Base-by-base conservation (phyloP, 768 basidiomycete genomes). In the Naganishia onofrii region DNA sequence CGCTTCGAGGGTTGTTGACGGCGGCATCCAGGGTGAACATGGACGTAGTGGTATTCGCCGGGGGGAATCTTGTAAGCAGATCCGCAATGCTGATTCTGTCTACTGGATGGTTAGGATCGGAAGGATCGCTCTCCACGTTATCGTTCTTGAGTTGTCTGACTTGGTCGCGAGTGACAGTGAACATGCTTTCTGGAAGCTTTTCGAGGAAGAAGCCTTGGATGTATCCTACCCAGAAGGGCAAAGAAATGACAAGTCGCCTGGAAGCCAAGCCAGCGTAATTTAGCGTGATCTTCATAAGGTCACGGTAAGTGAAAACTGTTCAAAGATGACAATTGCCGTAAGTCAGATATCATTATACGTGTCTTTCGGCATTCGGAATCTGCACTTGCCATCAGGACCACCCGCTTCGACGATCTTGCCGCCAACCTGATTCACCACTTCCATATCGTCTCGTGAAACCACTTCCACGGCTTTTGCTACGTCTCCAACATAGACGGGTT, bases 401-500 rank as follows among this genome's bases (percentile, higher is more conserved):
- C 85, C 81, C 53, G 82, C 80, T 79, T 85, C 84, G 52, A 86
- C 79, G n/a, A 84, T 80, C 74, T 83, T 84, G 23, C 85, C 84
- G 31, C 80, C 76, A 5, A 83, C 81, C 23, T 68, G 74, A 29
- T 81, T 76, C 17, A 76, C 71, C 2, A 84, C 78, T 21, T 82
- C 79, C 1, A 79, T 60, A 69, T 87, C 84, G 21, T 82, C 76
- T 66, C 87, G 83, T 9, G 85, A 82, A 67, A 87, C 82, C 17
- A 88, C 83, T 75, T 88, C 88, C 3, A 90, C 85, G 6, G 85
- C 83, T 29, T 83, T 81, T 12, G 87, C 88, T 34, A 92, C 73
- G 76, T 92, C 89, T 0, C 85, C 87, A 0, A 87, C 89, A 75
- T 86, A 90, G 13, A 90, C 87, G 15, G 90, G 89, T 73, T 90